Evolutionary conservation across 176 grass and related monocot genomes (phyloP), one percentile per base, ranked within the genome.

Genomic region (Oryza punctata): DNA sequence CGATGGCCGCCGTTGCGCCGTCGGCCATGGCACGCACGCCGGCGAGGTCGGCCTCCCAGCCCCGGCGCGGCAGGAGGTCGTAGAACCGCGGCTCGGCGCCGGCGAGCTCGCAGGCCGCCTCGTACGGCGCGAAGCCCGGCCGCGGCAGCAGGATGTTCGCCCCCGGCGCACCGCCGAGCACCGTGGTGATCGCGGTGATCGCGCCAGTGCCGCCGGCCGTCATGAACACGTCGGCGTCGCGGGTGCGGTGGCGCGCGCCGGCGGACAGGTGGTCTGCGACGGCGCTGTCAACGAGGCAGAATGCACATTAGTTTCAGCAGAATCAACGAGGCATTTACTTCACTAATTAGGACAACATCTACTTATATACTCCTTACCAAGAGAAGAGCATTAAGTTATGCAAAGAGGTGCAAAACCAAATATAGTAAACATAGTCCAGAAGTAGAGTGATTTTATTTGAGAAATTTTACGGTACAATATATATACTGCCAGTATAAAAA

Each of bases 51-150:
- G 86, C 52, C 86, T 94, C 91, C 96, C 93, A 99, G 15, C 83
- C 87, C 0, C 68, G 65, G 1, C 59, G 69, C 12, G 93, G 96
- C 50, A 83, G 73, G 50, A 99, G 88, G 80, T 99, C 85, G 75
- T 99, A 99, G 80, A 73, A 99, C 61, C 93, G 77, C 3, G 89
- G 77, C 45, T 99, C 87, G 11, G 94, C 87, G 33, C 96, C 96
- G 33, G 57, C 81, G 37, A 96, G 26, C 65, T 96, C 81, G 49
- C 93, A 96, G 33, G 89, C 91, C 3, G 91, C 67, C 83, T 96
- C 91, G 21, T 99, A 94, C 0, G 91, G 93, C 3, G 93, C 40
- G 57, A 99, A 99, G 43, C 96, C 93, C 0, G 93, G 96, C 3
- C 87, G 83, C 0, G 96, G 96, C n/a, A 99, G 87, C 4, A 99